phyloP scores from a whole-genome alignment of 495 filamentous ascomycete species.

The Jackrogersella multiformis region DNA sequence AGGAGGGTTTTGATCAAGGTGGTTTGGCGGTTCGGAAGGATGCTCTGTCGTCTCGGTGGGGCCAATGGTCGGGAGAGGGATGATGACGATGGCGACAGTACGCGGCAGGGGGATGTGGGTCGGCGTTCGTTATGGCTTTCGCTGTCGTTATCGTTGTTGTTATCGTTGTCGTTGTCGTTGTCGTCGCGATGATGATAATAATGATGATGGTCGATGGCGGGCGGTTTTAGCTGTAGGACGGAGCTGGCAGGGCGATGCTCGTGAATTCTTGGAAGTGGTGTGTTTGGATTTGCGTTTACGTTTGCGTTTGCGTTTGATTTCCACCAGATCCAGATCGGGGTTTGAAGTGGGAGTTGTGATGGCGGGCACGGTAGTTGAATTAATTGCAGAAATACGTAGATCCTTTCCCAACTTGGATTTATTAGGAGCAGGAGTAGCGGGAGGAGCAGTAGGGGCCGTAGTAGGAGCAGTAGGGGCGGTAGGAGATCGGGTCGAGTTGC shows the following conservation, averaged over 20 bases:
- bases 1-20: constrained; percentile 59
- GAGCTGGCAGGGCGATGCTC: constrained; percentile 31
- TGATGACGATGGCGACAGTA: constrained; percentile 37
- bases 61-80: constrained; percentile 37
- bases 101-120: constrained; percentile 18
- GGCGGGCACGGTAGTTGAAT: constrained; percentile 34
- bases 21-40: constrained; percentile 58
- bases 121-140: constrained; percentile 18
- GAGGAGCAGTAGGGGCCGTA: constrained; percentile 8
- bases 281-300: constrained; percentile 8
- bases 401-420: constrained; percentile 30
- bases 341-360: constrained; percentile 12
- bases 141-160: constrained; percentile 6
- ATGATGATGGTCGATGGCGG: constrained; percentile 11
- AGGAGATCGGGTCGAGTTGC: constrained; percentile 18
- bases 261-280: constrained; percentile 40
- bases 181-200: background rate
- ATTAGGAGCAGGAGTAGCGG: too few species aligned
- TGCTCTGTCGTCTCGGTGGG: constrained; percentile 55
- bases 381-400: constrained; percentile 38
- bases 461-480: background rate
- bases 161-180: constrained; percentile 16
- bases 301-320: background rate
- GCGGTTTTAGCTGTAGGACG: constrained; percentile 11
- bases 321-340: constrained; percentile 11